These are phyloP conservation scores for Chlorella sorokiniana DNA, from an alignment of 139 green algal genomes.

Conservation along the genomic window DNA sequence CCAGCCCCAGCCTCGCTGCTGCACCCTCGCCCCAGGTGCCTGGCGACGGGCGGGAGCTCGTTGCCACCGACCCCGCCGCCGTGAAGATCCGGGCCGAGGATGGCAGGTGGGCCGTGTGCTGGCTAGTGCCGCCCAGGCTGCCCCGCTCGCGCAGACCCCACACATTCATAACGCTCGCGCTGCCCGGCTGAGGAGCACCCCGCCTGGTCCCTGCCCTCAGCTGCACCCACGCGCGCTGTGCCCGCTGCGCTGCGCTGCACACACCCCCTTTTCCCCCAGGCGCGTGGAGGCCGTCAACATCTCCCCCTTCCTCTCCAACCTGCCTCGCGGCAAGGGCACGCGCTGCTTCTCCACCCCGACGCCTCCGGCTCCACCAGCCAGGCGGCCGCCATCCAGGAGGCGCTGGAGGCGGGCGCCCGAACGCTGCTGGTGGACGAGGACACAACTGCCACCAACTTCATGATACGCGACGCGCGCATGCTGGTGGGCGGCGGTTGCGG, in stretches of 20 bases:
- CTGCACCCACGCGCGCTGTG: not conserved
- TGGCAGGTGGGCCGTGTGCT: conserved; percentile 38
- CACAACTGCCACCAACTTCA: conserved; percentile 78
- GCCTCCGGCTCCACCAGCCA: conserved; percentile 70
- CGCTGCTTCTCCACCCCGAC: conserved; percentile 59
- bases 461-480: conserved; percentile 75
- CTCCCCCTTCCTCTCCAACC: conserved; percentile 69
- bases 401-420: conserved; percentile 52
- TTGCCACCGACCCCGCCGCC: conserved; percentile 51
- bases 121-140: too few relatives aligned
- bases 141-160: too few relatives aligned
- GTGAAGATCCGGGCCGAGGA: conserved; percentile 79
- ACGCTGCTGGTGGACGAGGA: conserved; percentile 76
- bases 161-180: too few relatives aligned
- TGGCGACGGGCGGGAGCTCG: conserved; percentile 72
- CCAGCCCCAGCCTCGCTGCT: too few relatives aligned
- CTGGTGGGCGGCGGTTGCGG: not conserved
- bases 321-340: conserved; percentile 60
- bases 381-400: conserved; percentile 67
- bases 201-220: too few relatives aligned
- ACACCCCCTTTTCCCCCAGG: conserved; percentile 1
- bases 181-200: too few relatives aligned
- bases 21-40: conserved; percentile 48
- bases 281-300: conserved; percentile 69
- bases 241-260: not conserved